Base-by-base conservation (phyloP, 345 rosid genomes). In the Pistacia integerrima region DNA sequence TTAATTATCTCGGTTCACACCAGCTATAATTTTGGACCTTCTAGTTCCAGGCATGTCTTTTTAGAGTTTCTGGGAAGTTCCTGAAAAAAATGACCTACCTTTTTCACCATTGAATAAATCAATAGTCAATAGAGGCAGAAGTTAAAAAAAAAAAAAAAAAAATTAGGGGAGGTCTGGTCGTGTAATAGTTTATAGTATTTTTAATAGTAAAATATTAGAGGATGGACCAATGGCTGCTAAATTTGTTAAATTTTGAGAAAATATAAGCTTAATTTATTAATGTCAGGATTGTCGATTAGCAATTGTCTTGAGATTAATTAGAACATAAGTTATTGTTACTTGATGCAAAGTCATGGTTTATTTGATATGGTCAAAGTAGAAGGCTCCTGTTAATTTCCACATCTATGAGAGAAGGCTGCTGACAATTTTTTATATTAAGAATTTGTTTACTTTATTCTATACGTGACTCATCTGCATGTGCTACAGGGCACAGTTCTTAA, bases 211-310 rank as follows among this genome's bases (percentile, higher is more conserved):
- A 30, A 30, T 30, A 30, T 17, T 17, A 51, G 35, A 56, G 35
- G 33, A 16, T 52, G 17, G 61, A 25, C 61, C 73, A 69, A 52
- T 70, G 74, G 74, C 74, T 56, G 61, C 48, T 54, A 13, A 8
- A 8, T 10, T 30, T 69, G 41, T 51, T 51, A 48, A 38, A 18
- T 8, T 30, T 51, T 30, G 2, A 12, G 18, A 13, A 17, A 48
- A 48, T 25, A 22, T 2, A 11, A 46, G 16, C 36, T 49, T 46
- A 8, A 12, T 48, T 20, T 10, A 44, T 22, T 20, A n/a, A 16
- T 36, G 11, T 14, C 33, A 30, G 33, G 33, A 2, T 4, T 35
- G 67, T 64, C 49, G 18, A 3, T n/a, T 38, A 9, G 11, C 18
- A 64, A 64, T 35, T 64, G 67, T 64, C 25, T 7, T 10, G 48